These are phyloP conservation scores for Fraxinus americana DNA, from an alignment of 257 asterid genomes.

Conservation along the genomic window DNA sequence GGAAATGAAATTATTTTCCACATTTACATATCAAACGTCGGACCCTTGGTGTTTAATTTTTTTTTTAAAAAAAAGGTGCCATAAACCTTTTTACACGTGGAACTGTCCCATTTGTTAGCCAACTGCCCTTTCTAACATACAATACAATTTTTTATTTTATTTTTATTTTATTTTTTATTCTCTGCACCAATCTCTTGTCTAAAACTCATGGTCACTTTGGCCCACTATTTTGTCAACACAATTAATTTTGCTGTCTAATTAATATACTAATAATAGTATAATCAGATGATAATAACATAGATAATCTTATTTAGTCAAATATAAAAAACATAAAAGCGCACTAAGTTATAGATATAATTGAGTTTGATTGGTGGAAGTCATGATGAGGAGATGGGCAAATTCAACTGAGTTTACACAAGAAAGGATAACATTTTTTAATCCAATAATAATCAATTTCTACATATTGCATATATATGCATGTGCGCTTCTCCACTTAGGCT, in stretches of 20 bases:
- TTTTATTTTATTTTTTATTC: too few relatives aligned
- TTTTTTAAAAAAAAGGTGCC: too few relatives aligned
- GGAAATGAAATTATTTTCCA: too few relatives aligned
- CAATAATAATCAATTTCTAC: neutral
- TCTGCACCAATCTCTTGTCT: neutral
- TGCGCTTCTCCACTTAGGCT: neutral
- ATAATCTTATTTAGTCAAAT: conserved; percentile 23
- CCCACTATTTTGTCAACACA: neutral
- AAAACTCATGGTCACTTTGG: neutral
- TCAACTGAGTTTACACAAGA: conserved; percentile 25
- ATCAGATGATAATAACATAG: conserved; percentile 11
- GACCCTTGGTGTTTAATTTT: too few relatives aligned
- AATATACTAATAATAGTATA: neutral
- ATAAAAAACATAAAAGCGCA: conserved; percentile 24
- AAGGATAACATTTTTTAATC: conserved; percentile 34
- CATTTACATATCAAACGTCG: too few relatives aligned
- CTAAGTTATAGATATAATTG: neutral
- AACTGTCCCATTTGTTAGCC: too few relatives aligned
- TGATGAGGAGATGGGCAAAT: conserved; percentile 35
- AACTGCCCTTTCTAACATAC: too few relatives aligned
- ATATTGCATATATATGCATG: neutral
- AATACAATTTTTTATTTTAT: too few relatives aligned
- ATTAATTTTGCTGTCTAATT: neutral
- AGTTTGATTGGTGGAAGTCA: conserved; percentile 39
- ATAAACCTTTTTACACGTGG: too few relatives aligned